Base-by-base conservation (phyloP, 1,284 basidiomycete species). In the Porogramme epimiltina region DNA sequence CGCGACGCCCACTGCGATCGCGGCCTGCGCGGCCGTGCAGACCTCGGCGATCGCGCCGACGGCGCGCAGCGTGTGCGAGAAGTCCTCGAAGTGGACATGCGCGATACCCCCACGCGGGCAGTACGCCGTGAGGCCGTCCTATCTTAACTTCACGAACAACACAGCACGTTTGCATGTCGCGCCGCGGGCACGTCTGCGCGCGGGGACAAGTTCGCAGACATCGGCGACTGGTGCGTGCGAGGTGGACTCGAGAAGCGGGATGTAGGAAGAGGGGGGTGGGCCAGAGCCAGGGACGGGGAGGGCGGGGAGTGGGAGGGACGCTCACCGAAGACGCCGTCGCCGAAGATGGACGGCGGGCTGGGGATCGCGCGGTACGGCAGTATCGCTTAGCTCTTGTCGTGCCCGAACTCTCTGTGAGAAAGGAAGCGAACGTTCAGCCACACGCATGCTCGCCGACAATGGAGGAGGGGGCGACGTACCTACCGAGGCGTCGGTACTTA, bases 321-420 rank as follows among this genome's bases (percentile, higher is more conserved):
- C 80, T 42, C 51, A 89, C 91, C 91, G 54, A 90, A 93, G 48
- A 96, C 95, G 41, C 95, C 95, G 66, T 98, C 95, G 1, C 95
- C 95, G 61, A 95, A 95, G 16, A 95, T 75, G 1, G 82, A 87
- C 2, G 95, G 95, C 15, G 85, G 84, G 51, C 84, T 68, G 3
- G 78, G 66, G 37, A 95, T 78, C 26, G 78, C 72, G 20, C 85
- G 77, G 73, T 97, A 98, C 0, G 92, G 93, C 31, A 94, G 74
- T 62, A 97, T 96, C 13, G 93, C 89, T 62, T 87, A 87, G 16
- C 89, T 92, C 74, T 97, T 97, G 75, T 98, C 95, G 68, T 98
- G 95, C 1, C 95, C 95, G 63, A 83, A 97, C 1, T 82, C 84
- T 64, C 89, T 91, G 42, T 31, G 54, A 31, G 13, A 6, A 6